A percentile compares a stretch with the other conserved stretches of the same genome.
Evolutionary conservation across 1,284 basidiomycete genomes (phyloP).

Genomic region (Omphalotus olearius): DNA sequence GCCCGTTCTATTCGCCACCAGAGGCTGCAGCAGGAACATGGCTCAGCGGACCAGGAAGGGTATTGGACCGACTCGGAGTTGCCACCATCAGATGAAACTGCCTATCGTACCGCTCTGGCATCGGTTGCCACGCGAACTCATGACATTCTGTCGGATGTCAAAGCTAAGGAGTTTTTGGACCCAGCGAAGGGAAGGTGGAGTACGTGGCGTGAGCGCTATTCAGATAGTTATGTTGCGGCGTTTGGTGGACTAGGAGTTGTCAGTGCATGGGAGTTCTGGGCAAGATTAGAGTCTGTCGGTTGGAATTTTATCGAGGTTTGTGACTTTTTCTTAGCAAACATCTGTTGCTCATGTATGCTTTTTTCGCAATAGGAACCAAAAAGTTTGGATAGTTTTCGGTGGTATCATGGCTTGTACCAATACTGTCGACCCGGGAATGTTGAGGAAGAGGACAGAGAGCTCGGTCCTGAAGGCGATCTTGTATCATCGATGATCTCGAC

Average conservation of each 20-base stretch:
- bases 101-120: constrained; percentile 64
- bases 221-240: constrained; percentile 82
- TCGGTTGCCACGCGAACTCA: constrained; percentile 50
- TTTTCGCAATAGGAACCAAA: constrained; percentile 36
- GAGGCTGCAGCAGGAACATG: constrained; percentile 32
- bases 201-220: constrained; percentile 73
- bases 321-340: constrained; percentile 13
- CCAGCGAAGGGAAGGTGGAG: constrained; percentile 81
- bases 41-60: constrained; percentile 64
- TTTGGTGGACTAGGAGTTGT: constrained; percentile 90
- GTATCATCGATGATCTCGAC: constrained; percentile 86
- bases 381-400: constrained; percentile 76
- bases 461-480: constrained; percentile 86
- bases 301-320: constrained; percentile 86
- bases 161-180: constrained; percentile 80
- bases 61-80: constrained; percentile 84
- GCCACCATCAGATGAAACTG: constrained; percentile 57
- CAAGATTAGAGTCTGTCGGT: constrained; percentile 76
- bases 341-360: constrained; percentile 11
- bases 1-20: constrained; percentile 49
- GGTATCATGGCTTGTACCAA: constrained; percentile 76
- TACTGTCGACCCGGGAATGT: constrained; percentile 65
- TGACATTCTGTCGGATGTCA: constrained; percentile 78
- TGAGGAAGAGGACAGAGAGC: constrained; percentile 45
- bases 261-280: constrained; percentile 96